phyloP scores from a whole-genome alignment of 2,329 filamentous ascomycete species.

The Hirsutella rhossiliensis region DNA sequence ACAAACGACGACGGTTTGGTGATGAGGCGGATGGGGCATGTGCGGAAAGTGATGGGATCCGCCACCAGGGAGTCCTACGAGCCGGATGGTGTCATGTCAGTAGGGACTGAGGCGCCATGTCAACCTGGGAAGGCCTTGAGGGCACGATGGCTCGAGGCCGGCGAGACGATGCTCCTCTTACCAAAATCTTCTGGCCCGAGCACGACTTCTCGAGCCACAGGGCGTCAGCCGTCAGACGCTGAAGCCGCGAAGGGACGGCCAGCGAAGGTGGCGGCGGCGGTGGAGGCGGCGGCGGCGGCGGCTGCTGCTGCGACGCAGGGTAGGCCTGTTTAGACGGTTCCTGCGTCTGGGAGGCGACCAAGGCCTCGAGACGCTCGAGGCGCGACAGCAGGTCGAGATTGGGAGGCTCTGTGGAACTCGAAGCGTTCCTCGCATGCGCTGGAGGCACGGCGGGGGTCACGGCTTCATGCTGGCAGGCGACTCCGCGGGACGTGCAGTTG shows the following conservation, averaged over 20 bases:
- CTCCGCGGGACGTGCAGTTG: conserved; percentile 22
- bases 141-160: not conserved
- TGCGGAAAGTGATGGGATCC: conserved; percentile 19
- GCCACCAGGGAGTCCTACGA: conserved; percentile 16
- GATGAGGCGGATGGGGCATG: conserved; percentile 19
- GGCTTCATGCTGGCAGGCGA: conserved; percentile 15
- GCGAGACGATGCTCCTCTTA: conserved; percentile 7
- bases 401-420: conserved; percentile 6
- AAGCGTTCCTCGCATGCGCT: not conserved
- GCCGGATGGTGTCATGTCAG: not conserved
- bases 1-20: conserved; percentile 18
- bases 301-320: conserved; percentile 3
- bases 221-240: conserved; percentile 20
- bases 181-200: conserved; percentile 15
- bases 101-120: no score
- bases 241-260: conserved; percentile 16
- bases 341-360: conserved; percentile 7
- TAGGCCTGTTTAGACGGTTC: not conserved
- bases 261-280: conserved; percentile 5
- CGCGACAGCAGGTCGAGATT: conserved; percentile 11
- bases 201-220: conserved; percentile 20
- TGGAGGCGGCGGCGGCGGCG: conserved; percentile 5
- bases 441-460: not conserved
- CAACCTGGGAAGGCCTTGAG: not conserved
- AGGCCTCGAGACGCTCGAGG: conserved; percentile 9